Conservation (phyloP, 352 stramenopile species). For the Phytophthora macrochlamydospora region DNA sequence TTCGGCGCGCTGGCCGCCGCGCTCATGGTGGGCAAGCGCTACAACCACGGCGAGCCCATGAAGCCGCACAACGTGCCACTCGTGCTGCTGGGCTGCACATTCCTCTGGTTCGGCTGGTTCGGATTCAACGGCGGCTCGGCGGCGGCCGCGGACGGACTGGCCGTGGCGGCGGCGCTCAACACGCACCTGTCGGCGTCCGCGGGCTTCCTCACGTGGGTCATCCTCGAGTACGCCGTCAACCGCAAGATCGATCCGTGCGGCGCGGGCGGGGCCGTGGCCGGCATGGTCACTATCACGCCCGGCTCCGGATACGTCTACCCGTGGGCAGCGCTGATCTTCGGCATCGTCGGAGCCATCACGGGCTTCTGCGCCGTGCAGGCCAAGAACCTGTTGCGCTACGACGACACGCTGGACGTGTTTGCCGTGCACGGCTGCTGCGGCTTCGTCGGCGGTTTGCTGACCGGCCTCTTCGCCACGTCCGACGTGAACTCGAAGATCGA, state of each 20-base stretch:
- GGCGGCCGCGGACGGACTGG: conserved; percentile 59
- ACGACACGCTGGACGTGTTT: conserved; percentile 83
- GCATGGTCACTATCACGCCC: conserved; percentile 73
- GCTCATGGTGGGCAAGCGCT: conserved; percentile 70
- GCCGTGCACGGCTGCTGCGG: conserved; percentile 73
- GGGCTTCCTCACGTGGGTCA: conserved; percentile 74
- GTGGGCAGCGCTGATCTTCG: conserved; percentile 77
- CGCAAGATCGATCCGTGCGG: conserved; percentile 70
- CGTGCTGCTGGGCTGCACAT: conserved; percentile 76
- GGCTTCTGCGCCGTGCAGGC: conserved; percentile 59
- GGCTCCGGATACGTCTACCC: conserved; percentile 74
- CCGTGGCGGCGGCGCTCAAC: conserved; percentile 71
- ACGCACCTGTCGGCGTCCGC: conserved; percentile 67
- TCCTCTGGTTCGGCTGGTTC: conserved; percentile 88
- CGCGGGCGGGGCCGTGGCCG: conserved; percentile 63
- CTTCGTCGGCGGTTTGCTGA: conserved; percentile 65
- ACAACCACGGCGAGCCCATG: conserved; percentile 73
- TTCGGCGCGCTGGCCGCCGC: conserved; percentile 74
- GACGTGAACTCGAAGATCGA: conserved; percentile 61
- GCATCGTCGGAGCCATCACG: conserved; percentile 57
- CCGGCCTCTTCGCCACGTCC: conserved; percentile 69
- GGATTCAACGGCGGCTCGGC: conserved; percentile 81
- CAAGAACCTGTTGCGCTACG: conserved; percentile 76
- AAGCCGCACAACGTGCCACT: conserved; percentile 86
- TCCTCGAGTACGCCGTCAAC: conserved; percentile 57